These are phyloP conservation scores for Neofusicoccum umdonicola DNA, from an alignment of 2,329 filamentous ascomycete genomes.

Conservation along the genomic window DNA sequence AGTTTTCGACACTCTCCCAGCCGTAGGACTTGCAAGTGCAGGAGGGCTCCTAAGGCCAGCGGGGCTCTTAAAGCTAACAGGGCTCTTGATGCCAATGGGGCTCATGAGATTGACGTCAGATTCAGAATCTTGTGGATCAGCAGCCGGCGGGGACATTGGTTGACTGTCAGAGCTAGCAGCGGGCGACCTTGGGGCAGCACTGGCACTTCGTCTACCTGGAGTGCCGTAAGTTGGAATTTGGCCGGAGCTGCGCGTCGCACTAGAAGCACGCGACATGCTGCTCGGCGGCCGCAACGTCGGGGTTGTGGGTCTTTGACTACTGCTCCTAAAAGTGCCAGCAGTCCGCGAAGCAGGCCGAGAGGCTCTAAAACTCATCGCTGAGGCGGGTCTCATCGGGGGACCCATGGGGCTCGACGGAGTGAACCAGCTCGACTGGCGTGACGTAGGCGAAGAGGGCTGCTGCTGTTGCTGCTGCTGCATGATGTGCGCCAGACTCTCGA, in stretches of 20 bases:
- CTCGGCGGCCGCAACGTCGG: constrained; percentile 8
- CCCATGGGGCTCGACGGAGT: constrained; percentile 55
- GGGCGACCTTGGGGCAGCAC: constrained; percentile 27
- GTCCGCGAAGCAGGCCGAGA: constrained; percentile 4
- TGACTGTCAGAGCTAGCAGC: constrained; percentile 15
- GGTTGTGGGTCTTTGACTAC: constrained; percentile 18
- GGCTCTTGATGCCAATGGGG: constrained; percentile 32
- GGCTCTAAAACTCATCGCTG: constrained; percentile 45
- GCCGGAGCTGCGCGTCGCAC: constrained; percentile 31
- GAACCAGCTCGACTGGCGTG: constrained; percentile 68
- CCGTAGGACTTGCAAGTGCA: neutral
- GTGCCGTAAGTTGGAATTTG: constrained; percentile 29
- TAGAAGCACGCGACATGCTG: constrained; percentile 22
- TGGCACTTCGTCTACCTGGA: constrained; percentile 37
- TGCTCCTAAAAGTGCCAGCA: constrained; percentile 8
- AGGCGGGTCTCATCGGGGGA: constrained; percentile 61
- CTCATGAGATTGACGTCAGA: constrained; percentile 31
- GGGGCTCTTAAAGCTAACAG: constrained; percentile 9
- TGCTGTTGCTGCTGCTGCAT: neutral
- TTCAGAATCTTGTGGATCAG: neutral
- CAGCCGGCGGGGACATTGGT: neutral
- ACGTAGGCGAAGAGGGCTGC: constrained; percentile 3
- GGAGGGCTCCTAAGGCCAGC: constrained; percentile 19
- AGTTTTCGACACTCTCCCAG: constrained; percentile 23
- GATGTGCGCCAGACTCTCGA: constrained; percentile 68